Evolutionary conservation across 2,329 filamentous ascomycete genomes (phyloP), one percentile per base, ranked within the genome.

Genomic region (Pseudocercospora macadamiae): DNA sequence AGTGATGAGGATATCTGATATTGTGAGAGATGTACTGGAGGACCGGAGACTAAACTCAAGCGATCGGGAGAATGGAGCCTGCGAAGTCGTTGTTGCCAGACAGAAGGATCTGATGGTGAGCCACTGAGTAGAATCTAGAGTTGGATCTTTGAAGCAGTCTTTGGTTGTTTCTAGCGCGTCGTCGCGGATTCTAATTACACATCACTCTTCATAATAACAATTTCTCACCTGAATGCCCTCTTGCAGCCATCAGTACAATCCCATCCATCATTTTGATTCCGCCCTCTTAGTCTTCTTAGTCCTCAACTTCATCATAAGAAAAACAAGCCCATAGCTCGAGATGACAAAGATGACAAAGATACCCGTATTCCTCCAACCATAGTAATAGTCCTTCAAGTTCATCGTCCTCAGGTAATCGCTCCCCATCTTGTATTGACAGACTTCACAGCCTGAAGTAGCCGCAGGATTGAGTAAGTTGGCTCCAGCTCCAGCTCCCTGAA

Each of bases 351-450:
- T 74, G 1, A 81, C 81, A 2, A 82, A 79, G 42, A 88, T 85
- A 0, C 70, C 87, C 0, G 83, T 83, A 71, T 89, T 79, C 51
- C 87, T 79, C 87, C 87, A 90, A 0, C 85, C 86, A 64, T 86
- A 85, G 61, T 79, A 83, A 64, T 88, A 84, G 3, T 84, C 78
- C 1, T 77, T 77, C 6, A 89, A 67, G 67, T 89, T 88, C 12
- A 89, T 62, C 0, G 78, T 83, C 1, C 71, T 66, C 2, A 89
- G 70, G 62, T 87, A 89, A 55, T 88, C 86, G 4, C 79, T 77
- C 0, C 85, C 86, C 25, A 68, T 72, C 1, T 71, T 73, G 69
- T 84, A 90, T 60, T 84, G 76, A 66, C 87, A 90, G 0, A 89
- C 86, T 34, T 73, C 72, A 70, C 88, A 90, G 0, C 71, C 75